Percentiles rank a stretch among this genome's conserved stretches.
These are phyloP conservation scores for Jaminaea rosea DNA, from an alignment of 1,284 basidiomycete species.

Conservation along the genomic window DNA sequence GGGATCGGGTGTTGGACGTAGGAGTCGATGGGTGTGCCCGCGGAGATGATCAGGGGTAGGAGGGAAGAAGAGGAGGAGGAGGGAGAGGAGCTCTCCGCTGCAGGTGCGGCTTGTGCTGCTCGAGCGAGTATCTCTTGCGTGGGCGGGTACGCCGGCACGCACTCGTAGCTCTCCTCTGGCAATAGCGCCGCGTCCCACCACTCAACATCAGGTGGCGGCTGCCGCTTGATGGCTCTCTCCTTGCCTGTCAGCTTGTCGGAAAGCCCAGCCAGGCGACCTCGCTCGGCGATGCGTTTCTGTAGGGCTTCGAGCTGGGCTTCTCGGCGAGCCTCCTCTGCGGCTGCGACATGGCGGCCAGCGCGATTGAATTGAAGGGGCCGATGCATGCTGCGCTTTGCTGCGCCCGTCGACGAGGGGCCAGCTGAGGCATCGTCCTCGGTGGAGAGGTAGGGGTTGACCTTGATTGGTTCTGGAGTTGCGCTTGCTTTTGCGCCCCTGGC, in stretches of 20 bases:
- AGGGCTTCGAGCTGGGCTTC: slow-evolving; percentile 73
- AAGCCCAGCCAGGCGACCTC: slow-evolving; percentile 80
- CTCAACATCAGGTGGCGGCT: slow-evolving; percentile 76
- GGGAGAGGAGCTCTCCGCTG: no score
- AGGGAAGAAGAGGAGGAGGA: no score
- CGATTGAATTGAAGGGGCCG: slow-evolving; percentile 36
- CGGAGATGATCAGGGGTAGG: slow-evolving; percentile 23
- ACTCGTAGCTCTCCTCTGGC: slow-evolving; percentile 68
- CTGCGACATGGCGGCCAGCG: slow-evolving; percentile 35
- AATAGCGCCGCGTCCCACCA: slow-evolving; percentile 96
- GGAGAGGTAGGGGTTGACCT: slow-evolving; percentile 31
- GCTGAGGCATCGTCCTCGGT: slow-evolving; percentile 8
- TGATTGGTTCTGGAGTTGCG: slow-evolving; percentile 5
- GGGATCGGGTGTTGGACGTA: slow-evolving; percentile 96
- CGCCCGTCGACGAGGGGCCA: slow-evolving; percentile 1
- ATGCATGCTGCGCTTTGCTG: slow-evolving; percentile 27
- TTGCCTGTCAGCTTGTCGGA: slow-evolving; percentile 82
- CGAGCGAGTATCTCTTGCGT: no score
- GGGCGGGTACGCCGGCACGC: slow-evolving; percentile 52
- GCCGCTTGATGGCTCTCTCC: slow-evolving; percentile 66
- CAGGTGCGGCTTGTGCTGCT: slow-evolving; percentile 27
- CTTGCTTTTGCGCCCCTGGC: not conserved
- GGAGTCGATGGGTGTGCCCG: slow-evolving; percentile 71
- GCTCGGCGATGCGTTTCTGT: slow-evolving; percentile 84
- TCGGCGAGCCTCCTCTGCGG: slow-evolving; percentile 36